Evolutionary conservation across 352 stramenopile genomes (phyloP), one percentile per base, ranked within the genome.

Genomic region (Pythium aristosporum): DNA sequence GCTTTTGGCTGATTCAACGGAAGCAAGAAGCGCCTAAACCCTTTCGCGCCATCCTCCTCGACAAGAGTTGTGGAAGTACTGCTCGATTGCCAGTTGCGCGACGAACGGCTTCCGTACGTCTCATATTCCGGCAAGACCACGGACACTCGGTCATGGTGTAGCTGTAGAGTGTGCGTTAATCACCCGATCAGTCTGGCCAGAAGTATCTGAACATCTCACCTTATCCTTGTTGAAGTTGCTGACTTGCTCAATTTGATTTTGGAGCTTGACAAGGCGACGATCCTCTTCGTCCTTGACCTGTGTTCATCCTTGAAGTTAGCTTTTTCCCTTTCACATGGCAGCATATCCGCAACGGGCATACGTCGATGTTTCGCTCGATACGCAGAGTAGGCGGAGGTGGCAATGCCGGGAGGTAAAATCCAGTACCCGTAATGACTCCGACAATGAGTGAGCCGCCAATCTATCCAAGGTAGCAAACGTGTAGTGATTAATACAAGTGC

Each of bases 281-380:
- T 98, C 89, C 85, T 98, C 94, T 41, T 98, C 94, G 49, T 98
- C 94, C 80, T 95, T 93, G 5, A 95, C 84, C 83, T 94, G 46
- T 36, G 28, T 21, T 5, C 4, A 56, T 5, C 9, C 6, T 28
- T 20, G 30, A 15, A 11, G 15, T 55, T 30, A 42, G 48, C 20
- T 28, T 5, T 18, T 8, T 15, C 18, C 9, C 7, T 20, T 51
- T 18, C 4, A 15, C 16, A 15, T 23, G 8, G 8, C 28, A 9
- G 18, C 15, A 9, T 39, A 28, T 6, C 16, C 8, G 12, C 5
- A 55, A 10, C 4, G 1, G 11, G 32, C 76, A 66, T 53, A 98
- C 92, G 63, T 94, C 94, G 63, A 98, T 98, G 36, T 96, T 98
- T 65, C 92, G 80, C 58, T 94, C 91, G 57, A 99, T 98, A 23